These are phyloP conservation scores for Metarhizium sp. DNA, from an alignment of 2,329 filamentous ascomycete species.

Conservation along the genomic window DNA sequence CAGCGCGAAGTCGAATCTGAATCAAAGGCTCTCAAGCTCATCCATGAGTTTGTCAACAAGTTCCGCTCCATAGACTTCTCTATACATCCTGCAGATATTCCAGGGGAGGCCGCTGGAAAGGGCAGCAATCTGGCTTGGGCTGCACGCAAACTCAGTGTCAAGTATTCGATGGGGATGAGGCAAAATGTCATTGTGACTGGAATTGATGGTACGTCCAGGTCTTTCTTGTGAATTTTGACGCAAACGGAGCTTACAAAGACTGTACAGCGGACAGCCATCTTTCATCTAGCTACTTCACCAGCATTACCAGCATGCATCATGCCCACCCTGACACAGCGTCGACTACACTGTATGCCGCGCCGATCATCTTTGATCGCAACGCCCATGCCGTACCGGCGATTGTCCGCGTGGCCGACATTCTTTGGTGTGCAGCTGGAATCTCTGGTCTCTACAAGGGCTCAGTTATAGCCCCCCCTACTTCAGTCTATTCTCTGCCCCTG, in stretches of 20 bases:
- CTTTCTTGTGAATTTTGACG: no score
- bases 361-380: slow-evolving; percentile 67
- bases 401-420: slow-evolving; percentile 61
- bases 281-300: slow-evolving; percentile 56
- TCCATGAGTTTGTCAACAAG: slow-evolving; percentile 52
- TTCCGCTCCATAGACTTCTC: slow-evolving; percentile 61
- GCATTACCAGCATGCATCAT: slow-evolving; percentile 54
- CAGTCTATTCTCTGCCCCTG: slow-evolving; percentile 63
- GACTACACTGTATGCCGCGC: slow-evolving; percentile 58
- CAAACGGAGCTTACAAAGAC: no score
- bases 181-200: slow-evolving; percentile 60
- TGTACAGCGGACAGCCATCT: slow-evolving; percentile 60
- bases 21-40: slow-evolving; percentile 51
- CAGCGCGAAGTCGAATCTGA: slow-evolving; percentile 53
- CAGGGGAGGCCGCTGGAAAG: slow-evolving; percentile 62
- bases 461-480: slow-evolving; percentile 59
- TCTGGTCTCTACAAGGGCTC: slow-evolving; percentile 58
- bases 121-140: slow-evolving; percentile 68
- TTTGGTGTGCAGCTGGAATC: slow-evolving; percentile 63
- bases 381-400: slow-evolving; percentile 57
- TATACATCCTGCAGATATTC: slow-evolving; percentile 55
- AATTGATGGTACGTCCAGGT: slow-evolving; percentile 49
- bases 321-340: slow-evolving; percentile 47
- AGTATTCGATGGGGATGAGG: slow-evolving; percentile 41
- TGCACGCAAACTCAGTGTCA: slow-evolving; percentile 54